Base-by-base conservation (phyloP, 2,329 filamentous ascomycete genomes). In the Clonostachys sp. region DNA sequence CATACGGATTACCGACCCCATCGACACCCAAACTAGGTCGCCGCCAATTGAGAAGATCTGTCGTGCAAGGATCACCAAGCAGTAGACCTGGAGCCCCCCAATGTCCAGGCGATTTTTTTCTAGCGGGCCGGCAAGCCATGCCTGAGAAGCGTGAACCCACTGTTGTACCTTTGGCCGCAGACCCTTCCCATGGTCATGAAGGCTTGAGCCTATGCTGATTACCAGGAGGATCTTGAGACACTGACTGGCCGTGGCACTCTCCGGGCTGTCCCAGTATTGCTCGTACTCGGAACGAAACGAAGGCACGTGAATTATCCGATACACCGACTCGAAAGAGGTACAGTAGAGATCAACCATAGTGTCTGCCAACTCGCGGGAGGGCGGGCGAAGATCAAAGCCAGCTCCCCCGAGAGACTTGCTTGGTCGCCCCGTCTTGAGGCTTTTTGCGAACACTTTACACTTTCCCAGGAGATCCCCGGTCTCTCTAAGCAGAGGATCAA, bases 281-380 rank as follows among this genome's bases (percentile, higher is more conserved):
- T 62, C 50, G 51, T 80, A 82, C 8, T 78, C 71, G 17, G 61
- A 52, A 66, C 68, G 69, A 50, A 82, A 83, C 0, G 67, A 72
- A 0, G 77, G 77, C 5, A 64, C 57, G 47, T 83, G 78, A 1
- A 83, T 56, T 41, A 83, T 73, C 4, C 76, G 71, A 45, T 78
- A 71, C 0, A 68, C 66, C 2, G 66, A 70, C 49, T 80, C 79
- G 48, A 76, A 80, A 0, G 62, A 72, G 3, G 59, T 57, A 41
- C 80, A 70, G 57, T 83, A 83, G 1, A 73, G 51, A 2, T 56
- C 48, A 7, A 68, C 64, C 57, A 74, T 66, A 12, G 53, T 36
- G 48, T 80, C 74, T 1, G 72, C 60, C 6, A 57, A 24, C 10
- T 58, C 58, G 1, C 60, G 62, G 4, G 58, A 45, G 2, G 62